Percentiles rank a stretch among this genome's conserved stretches.
Evolutionary conservation across 1,284 basidiomycete genomes (phyloP).

Genomic region (Singerocomus inundabilis): DNA sequence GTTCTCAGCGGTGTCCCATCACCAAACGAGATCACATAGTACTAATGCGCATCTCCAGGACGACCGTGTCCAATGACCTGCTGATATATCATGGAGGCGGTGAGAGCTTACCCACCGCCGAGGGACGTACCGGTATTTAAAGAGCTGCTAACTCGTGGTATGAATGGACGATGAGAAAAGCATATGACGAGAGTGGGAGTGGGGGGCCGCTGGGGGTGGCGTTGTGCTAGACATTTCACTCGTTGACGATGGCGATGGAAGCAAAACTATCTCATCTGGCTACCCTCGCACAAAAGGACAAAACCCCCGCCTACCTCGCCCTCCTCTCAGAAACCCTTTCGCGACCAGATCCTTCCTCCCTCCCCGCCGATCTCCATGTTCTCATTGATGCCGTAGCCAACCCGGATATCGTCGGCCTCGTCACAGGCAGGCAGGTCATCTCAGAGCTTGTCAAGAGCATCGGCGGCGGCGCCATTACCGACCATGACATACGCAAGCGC

Average conservation of each 20-base stretch:
- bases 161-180: neutral
- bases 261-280: conserved; percentile 58
- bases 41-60: conserved; percentile 29
- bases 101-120: conserved; percentile 9
- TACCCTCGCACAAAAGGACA: conserved; percentile 77
- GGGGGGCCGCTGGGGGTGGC: neutral
- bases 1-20: conserved; percentile 24
- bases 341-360: conserved; percentile 42
- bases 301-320: conserved; percentile 70
- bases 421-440: conserved; percentile 82
- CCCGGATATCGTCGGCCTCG: conserved; percentile 75
- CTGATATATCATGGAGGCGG: conserved; percentile 1
- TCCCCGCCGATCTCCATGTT: conserved; percentile 56
- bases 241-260: conserved; percentile 48
- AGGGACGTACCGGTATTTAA: neutral
- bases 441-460: conserved; percentile 75
- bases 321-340: conserved; percentile 58
- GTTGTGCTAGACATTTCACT: neutral
- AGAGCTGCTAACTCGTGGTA: neutral
- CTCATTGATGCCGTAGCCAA: conserved; percentile 77
- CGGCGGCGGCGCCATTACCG: conserved; percentile 51
- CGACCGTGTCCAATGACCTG: conserved; percentile 31
- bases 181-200: neutral
- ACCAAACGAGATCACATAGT: neutral
- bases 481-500: conserved; percentile 58